phyloP scores from a whole-genome alignment of 2,329 filamentous ascomycete species.

The Pseudogymnoascus sp. region DNA sequence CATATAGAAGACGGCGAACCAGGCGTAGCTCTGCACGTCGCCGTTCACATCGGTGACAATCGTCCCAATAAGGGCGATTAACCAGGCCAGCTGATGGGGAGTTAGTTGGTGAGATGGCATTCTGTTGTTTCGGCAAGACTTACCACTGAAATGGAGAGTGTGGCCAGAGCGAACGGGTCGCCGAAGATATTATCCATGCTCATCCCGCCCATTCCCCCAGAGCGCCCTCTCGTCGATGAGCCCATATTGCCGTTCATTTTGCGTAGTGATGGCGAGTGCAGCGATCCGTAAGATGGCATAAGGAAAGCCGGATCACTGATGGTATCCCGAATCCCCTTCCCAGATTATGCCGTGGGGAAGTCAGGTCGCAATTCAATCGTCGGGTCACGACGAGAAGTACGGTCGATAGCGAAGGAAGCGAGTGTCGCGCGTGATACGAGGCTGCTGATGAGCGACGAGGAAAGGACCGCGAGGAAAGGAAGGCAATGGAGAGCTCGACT shows the following conservation, averaged over 20 bases:
- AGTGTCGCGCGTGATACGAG: background rate
- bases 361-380: background rate
- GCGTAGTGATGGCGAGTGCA: constrained; percentile 62
- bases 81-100: constrained; percentile 70
- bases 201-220: constrained; percentile 47
- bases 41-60: constrained; percentile 42
- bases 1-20: constrained; percentile 86
- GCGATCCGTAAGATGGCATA: constrained; percentile 68
- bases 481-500: constrained; percentile 2
- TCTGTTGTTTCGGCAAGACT: constrained; percentile 29
- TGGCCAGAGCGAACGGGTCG: constrained; percentile 91
- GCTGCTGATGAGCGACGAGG: background rate
- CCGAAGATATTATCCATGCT: constrained; percentile 84
- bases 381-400: background rate
- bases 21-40: constrained; percentile 64
- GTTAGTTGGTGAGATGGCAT: background rate
- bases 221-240: constrained; percentile 37
- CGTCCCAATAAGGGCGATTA: constrained; percentile 82
- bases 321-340: constrained; percentile 4
- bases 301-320: constrained; percentile 13
- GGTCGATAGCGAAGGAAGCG: background rate
- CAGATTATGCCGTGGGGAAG: background rate
- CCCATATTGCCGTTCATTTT: constrained; percentile 71
- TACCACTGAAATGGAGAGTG: constrained; percentile 84
- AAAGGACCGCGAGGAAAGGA: background rate